Evolutionary conservation across 371 early-diverging fungal species (phyloP), one percentile per base, ranked within the genome.

Genomic region (Capillidium heterosporum): DNA sequence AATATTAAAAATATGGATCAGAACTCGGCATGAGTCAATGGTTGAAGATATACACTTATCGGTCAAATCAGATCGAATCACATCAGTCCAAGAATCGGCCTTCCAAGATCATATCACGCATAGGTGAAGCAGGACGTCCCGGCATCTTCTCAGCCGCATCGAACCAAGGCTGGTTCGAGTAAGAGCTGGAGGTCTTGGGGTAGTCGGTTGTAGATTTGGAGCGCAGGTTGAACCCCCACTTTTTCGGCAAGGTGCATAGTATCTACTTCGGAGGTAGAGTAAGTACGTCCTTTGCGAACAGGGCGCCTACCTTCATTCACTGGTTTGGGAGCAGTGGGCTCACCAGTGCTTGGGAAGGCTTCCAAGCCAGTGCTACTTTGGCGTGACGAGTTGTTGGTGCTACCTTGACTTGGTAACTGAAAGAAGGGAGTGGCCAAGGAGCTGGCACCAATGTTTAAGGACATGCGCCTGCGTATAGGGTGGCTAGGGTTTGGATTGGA

Each of bases 111-210:
- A 51, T 29, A 32, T 32, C 32, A 32, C 52, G 29, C 52, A 51
- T 51, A n/a, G 52, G 52, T 48, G 48, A 48, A 26, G 48, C 48
- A 23, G 48, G 48, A 28, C 48, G 48, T 26, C 28, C 48, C 26
- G 48, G 48, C 13, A 48, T 10, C 3, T 48, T 48, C 3, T 48
- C 35, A 35, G 35, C 35, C 13, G 13, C 35, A 35, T 35, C 35
- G 35, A 35, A 35, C 35, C 35, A 35, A 35, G 35, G 35, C 35
- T 35, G 4, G 35, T 35, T 13, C 4, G 35, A 35, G 13, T 7
- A 35, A 13, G 35, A 35, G 35, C 35, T 35, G 13, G 35, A 35
- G 13, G 13, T 13, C 35, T 35, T 35, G 4, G 35, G 35, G 13
- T 13, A 35, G 13, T 35, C 35, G 13, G 35, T 35, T 4, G 35